Conservation (phyloP, 164 flowering plant species). For the Kingdonia uniflora region DNA sequence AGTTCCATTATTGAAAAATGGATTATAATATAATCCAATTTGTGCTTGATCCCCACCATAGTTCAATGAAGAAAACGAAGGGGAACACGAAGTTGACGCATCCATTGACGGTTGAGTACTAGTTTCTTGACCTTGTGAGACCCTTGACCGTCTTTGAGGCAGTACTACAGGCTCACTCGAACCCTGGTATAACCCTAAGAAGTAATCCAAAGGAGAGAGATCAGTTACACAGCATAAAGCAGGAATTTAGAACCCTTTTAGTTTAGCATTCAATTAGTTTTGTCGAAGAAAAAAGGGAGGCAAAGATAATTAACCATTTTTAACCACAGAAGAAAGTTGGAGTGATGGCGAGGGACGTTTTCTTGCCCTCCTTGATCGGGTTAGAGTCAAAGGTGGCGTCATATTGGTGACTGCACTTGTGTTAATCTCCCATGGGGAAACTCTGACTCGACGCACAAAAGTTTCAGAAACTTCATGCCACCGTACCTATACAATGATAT, state of each 20-base stretch:
- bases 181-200: constrained; percentile 13
- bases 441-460: constrained; percentile 23
- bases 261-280: too few species aligned
- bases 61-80: too few species aligned
- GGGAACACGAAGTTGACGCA: constrained; percentile 5
- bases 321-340: constrained; percentile 10
- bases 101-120: not conserved
- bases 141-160: constrained; percentile 19
- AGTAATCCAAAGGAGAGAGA: not conserved
- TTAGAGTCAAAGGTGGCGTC: constrained; percentile 9
- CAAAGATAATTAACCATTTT: constrained; percentile 23
- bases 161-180: constrained; percentile 9
- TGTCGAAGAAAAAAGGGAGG: not conserved
- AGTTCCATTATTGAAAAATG: constrained; percentile 3
- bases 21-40: too few species aligned
- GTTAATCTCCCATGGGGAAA: constrained; percentile 52
- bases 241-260: too few species aligned
- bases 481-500: constrained; percentile 37
- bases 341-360: constrained; percentile 7
- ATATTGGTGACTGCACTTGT: constrained; percentile 9
- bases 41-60: constrained; percentile 12
- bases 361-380: constrained; percentile 21
- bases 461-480: constrained; percentile 36
- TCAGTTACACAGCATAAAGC: not conserved
- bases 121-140: constrained; percentile 56